Percentiles rank a stretch among this genome's conserved stretches.
Conservation (phyloP, 2,329 filamentous ascomycete genomes). For the Colletotrichum gigasporum region DNA sequence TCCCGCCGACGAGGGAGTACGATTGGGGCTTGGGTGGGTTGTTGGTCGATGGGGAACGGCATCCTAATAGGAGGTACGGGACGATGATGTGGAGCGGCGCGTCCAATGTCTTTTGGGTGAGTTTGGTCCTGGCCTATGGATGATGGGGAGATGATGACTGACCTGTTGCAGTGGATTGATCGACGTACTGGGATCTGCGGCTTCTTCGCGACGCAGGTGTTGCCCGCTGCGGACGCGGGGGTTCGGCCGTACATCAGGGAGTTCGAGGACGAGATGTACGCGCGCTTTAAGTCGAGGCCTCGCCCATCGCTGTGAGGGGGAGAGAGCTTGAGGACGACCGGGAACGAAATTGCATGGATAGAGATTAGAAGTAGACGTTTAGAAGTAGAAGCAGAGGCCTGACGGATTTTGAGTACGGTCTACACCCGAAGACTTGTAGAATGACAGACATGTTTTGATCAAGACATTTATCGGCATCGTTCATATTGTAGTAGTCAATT, state of each 20-base stretch:
- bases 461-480: too few species aligned
- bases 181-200: constrained; percentile 49
- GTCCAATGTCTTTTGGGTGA: constrained; percentile 56
- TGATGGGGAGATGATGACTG: background rate
- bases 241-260: constrained; percentile 43
- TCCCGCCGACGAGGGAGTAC: constrained; percentile 45
- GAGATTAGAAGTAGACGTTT: too few species aligned
- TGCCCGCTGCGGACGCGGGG: constrained; percentile 50
- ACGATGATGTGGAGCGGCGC: constrained; percentile 55
- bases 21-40: constrained; percentile 53
- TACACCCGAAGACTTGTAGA: too few species aligned
- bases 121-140: constrained; percentile 38
- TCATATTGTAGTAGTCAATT: too few species aligned
- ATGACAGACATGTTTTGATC: too few species aligned
- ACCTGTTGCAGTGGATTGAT: constrained; percentile 40
- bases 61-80: constrained; percentile 46
- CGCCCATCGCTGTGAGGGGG: background rate
- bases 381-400: too few species aligned
- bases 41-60: constrained; percentile 48
- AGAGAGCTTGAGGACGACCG: too few species aligned
- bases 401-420: too few species aligned
- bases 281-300: constrained; percentile 33
- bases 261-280: constrained; percentile 52
- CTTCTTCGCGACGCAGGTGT: constrained; percentile 52
- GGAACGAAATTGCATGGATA: too few species aligned